These are phyloP conservation scores for Tulasnella sp. DNA, from an alignment of 768 basidiomycete species.

Conservation along the genomic window DNA sequence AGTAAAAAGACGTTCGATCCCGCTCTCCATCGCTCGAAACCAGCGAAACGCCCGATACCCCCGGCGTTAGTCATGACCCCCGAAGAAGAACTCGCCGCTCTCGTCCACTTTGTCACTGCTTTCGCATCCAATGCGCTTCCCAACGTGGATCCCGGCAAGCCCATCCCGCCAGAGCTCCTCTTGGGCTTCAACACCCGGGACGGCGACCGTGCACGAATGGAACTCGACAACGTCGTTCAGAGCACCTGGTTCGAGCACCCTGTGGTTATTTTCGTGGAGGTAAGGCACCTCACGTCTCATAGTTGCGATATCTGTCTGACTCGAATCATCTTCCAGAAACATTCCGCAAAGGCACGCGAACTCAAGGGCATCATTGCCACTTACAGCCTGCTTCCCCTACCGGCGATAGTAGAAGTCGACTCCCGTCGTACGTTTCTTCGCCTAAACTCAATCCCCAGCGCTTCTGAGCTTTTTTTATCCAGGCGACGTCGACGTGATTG, in stretches of 20 bases:
- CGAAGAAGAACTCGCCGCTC: constrained; percentile 57
- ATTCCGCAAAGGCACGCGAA: constrained; percentile 16
- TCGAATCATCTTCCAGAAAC: not conserved
- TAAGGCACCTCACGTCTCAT: constrained; percentile 22
- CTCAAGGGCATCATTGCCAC: constrained; percentile 44
- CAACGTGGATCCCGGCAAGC: constrained; percentile 44
- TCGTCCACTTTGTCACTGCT: constrained; percentile 59
- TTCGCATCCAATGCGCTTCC: constrained; percentile 69
- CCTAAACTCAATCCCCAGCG: not conserved
- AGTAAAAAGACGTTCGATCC: not conserved
- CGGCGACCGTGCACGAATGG: constrained; percentile 28
- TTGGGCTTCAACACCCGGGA: constrained; percentile 73
- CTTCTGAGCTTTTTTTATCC: not conserved
- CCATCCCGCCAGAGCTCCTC: constrained; percentile 69
- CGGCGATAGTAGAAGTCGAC: constrained; percentile 61
- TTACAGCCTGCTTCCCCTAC: constrained; percentile 47
- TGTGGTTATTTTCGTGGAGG: constrained; percentile 65
- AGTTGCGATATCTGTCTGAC: constrained; percentile 2
- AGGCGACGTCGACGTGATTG: constrained; percentile 54
- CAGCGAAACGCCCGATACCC: constrained; percentile 13
- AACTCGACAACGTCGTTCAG: constrained; percentile 44
- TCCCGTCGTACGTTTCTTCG: constrained; percentile 33
- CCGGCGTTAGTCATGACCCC: constrained; percentile 38
- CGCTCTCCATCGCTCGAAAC: not conserved
- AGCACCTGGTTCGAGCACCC: constrained; percentile 66